These are phyloP conservation scores for Meripilus lineatus DNA, from an alignment of 1,284 basidiomycete species.

Conservation along the genomic window DNA sequence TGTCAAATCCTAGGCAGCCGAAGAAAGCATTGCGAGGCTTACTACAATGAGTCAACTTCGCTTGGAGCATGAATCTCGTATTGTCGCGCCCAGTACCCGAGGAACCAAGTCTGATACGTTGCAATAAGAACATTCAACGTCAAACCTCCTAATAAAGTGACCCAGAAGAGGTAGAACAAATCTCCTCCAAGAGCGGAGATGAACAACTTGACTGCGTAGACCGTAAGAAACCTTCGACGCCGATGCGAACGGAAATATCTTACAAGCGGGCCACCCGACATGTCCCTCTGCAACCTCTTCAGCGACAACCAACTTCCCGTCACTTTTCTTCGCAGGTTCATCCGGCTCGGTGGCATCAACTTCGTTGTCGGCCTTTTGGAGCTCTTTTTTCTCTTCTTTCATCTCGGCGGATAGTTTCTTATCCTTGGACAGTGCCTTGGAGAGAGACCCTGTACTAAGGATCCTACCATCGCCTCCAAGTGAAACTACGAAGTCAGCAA, in stretches of 20 bases:
- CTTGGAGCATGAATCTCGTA: slow-evolving; percentile 25
- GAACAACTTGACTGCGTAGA: slow-evolving; percentile 25
- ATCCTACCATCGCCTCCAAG: slow-evolving; percentile 49
- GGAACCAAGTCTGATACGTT: slow-evolving; percentile 20
- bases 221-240: slow-evolving; percentile 11
- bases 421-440: slow-evolving; percentile 34
- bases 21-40: slow-evolving; percentile 4
- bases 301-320: slow-evolving; percentile 47
- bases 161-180: slow-evolving; percentile 28
- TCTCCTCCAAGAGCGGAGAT: slow-evolving; percentile 28
- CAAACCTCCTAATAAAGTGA: slow-evolving; percentile 20
- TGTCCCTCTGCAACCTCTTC: slow-evolving; percentile 57
- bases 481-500: slow-evolving; percentile 61
- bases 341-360: background rate
- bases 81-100: slow-evolving; percentile 27
- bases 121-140: slow-evolving; percentile 15
- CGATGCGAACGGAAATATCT: slow-evolving; percentile 24
- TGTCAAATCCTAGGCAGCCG: slow-evolving; percentile 10
- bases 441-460: slow-evolving; percentile 41
- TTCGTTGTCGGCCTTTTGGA: slow-evolving; percentile 26
- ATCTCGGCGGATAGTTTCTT: slow-evolving; percentile 35
- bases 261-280: slow-evolving; percentile 41
- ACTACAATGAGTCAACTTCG: slow-evolving; percentile 20
- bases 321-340: slow-evolving; percentile 21
- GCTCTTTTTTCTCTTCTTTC: slow-evolving; percentile 34